Base-by-base conservation (phyloP, 176 grass and related monocot genomes). In the Bothriochloa decipiens region DNA sequence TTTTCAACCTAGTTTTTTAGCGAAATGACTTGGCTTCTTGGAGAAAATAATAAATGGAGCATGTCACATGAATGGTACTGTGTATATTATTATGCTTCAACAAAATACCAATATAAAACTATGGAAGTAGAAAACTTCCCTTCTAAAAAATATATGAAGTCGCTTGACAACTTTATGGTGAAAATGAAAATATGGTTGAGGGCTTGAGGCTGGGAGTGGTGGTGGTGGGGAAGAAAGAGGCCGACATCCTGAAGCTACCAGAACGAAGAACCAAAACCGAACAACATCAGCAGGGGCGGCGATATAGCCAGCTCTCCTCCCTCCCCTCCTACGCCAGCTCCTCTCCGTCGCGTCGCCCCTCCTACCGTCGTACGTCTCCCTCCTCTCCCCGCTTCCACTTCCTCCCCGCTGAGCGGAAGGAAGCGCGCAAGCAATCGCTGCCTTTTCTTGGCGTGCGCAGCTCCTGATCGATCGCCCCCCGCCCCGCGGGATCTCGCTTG, bases 371-470 rank as follows among this genome's bases (percentile, higher is more conserved):
- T 50, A 77, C 77, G 82, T 77, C 74, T 85, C 67, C 86, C 41
- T 41, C 50, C 41, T 6, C 81, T 3, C 29, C 57, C 81, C 52
- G 77, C 81, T 81, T 78, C 81, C 52, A 13, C 29, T 35, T 70
- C 79, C 22, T 53, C 78, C 55, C 49, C 17, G 79, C 22, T 8
- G 60, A 37, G 87, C 76, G 61, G 65, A 81, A 42, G 25, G 65
- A 81, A 43, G 25, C 76, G 61, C 55, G 68, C 82, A 72, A 42
- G 75, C 28, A 84, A 84, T 49, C 77, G 47, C 67, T 50, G 41
- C 77, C 83, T 71, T 82, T 86, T 70, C 83, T 42, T 76, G 78
- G 77, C 72, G 61, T 82, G 83, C 78, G 62, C 83, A 57, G 52
- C 37, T 77, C 25, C 23, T 65, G 39, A 52, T 71, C 71, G 32